These are phyloP conservation scores for Prunella vulgaris DNA, from an alignment of 257 asterid species.

Conservation along the genomic window DNA sequence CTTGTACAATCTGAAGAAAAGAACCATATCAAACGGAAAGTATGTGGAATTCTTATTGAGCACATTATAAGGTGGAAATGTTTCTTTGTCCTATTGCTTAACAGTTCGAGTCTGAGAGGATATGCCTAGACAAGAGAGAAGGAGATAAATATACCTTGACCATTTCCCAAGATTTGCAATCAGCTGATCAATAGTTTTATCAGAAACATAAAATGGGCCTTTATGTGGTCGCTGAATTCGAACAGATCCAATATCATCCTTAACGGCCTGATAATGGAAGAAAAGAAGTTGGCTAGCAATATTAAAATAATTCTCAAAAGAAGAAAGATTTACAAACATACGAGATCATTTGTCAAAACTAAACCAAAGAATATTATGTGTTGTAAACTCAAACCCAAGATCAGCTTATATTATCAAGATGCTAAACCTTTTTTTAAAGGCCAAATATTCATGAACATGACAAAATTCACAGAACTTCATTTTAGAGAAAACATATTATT, in stretches of 20 bases:
- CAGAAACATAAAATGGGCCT: conserved; percentile 94
- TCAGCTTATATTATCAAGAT: conserved; percentile 1
- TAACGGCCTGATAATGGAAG: conserved; percentile 59
- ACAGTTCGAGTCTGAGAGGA: conserved; percentile 3
- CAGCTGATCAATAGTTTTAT: conserved; percentile 86
- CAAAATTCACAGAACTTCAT: background rate
- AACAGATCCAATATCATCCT: conserved; percentile 83
- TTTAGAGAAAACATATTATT: background rate
- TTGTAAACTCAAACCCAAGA: background rate
- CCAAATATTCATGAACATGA: background rate
- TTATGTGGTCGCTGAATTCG: conserved; percentile 88
- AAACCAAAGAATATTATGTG: background rate
- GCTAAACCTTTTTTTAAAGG: background rate
- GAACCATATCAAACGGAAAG: background rate
- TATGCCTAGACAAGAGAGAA: background rate
- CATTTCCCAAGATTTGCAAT: conserved; percentile 94
- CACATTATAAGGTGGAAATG: background rate
- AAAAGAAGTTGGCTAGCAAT: conserved; percentile 12
- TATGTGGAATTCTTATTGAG: background rate
- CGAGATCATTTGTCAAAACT: background rate
- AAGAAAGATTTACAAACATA: background rate
- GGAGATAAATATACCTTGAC: conserved; percentile 64
- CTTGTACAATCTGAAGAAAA: conserved; percentile 76
- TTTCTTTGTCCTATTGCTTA: conserved; percentile 3
- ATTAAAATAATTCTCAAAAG: background rate